A percentile compares a stretch with the other conserved stretches of the same genome.
Conservation (phyloP, 2,329 filamentous ascomycete species). For the Clarireedia hainanense region DNA sequence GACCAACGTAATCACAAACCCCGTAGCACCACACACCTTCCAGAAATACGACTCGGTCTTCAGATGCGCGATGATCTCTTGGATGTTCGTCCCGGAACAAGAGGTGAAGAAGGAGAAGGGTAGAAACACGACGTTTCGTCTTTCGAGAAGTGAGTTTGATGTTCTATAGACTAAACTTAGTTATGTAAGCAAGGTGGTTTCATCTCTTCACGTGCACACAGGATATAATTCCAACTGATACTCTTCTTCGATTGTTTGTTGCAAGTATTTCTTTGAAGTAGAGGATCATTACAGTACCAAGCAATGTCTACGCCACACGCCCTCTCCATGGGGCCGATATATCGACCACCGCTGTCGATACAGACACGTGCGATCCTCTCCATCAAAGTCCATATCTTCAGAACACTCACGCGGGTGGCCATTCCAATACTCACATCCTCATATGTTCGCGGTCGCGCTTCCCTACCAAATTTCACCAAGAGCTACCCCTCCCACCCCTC, state of each 20-base stretch:
- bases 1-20: too few relatives aligned
- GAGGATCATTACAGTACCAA: background rate
- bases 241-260: background rate
- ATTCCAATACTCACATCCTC: background rate
- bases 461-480: slow-evolving; percentile 6
- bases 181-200: too few relatives aligned
- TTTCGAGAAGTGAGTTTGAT: too few relatives aligned
- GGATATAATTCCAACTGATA: too few relatives aligned
- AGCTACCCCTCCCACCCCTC: slow-evolving; percentile 5
- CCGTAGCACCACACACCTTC: too few relatives aligned
- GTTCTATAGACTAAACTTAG: too few relatives aligned
- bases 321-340: background rate
- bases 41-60: too few relatives aligned
- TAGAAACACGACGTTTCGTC: too few relatives aligned
- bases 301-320: background rate
- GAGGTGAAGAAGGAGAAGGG: too few relatives aligned
- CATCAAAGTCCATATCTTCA: background rate
- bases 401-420: background rate
- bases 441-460: background rate
- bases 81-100: too few relatives aligned
- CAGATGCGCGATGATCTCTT: too few relatives aligned
- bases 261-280: background rate
- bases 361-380: background rate
- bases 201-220: too few relatives aligned
- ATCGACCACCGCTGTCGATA: background rate